phyloP scores from a whole-genome alignment of 805 yeast species.

The Candida awuae region DNA sequence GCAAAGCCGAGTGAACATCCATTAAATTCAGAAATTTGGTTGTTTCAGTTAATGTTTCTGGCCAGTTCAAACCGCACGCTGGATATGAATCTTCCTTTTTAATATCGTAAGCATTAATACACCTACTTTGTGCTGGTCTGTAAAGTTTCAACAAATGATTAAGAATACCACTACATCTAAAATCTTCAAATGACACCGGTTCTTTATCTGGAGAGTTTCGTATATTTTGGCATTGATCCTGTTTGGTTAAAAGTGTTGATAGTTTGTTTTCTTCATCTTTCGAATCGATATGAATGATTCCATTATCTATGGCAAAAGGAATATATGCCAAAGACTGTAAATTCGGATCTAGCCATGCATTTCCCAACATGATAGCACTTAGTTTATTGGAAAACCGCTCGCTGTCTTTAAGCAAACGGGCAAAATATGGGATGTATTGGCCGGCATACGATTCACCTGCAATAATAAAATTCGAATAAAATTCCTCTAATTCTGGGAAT shows the following conservation, averaged over 20 bases:
- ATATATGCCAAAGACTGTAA: slow-evolving; percentile 74
- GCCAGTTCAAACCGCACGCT: slow-evolving; percentile 91
- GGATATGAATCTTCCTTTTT: slow-evolving; percentile 68
- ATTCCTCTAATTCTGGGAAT: slow-evolving; percentile 63
- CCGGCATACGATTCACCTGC: slow-evolving; percentile 98
- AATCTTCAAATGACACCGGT: slow-evolving; percentile 16
- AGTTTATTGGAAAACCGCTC: slow-evolving; percentile 32
- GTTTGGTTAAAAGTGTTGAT: slow-evolving; percentile 37
- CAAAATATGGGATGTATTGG: slow-evolving; percentile 88
- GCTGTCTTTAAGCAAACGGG: slow-evolving; percentile 50
- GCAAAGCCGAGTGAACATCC: slow-evolving; percentile 43
- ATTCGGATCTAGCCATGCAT: slow-evolving; percentile 91
- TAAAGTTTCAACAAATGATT: slow-evolving; percentile 28
- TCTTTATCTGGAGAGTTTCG: slow-evolving; percentile 27
- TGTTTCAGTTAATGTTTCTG: slow-evolving; percentile 47
- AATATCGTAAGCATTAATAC: slow-evolving; percentile 80
- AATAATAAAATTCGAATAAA: slow-evolving; percentile 49
- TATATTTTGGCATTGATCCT: slow-evolving; percentile 53
- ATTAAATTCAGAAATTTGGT: slow-evolving; percentile 41
- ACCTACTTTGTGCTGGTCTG: slow-evolving; percentile 30
- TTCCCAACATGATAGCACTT: slow-evolving; percentile 71
- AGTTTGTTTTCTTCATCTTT: slow-evolving; percentile 30
- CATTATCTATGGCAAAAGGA: slow-evolving; percentile 58
- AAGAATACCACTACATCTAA: slow-evolving; percentile 36
- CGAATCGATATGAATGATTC: slow-evolving; percentile 36